These are phyloP conservation scores for Starmera quercuum DNA, from an alignment of 805 yeast species.

Conservation along the genomic window DNA sequence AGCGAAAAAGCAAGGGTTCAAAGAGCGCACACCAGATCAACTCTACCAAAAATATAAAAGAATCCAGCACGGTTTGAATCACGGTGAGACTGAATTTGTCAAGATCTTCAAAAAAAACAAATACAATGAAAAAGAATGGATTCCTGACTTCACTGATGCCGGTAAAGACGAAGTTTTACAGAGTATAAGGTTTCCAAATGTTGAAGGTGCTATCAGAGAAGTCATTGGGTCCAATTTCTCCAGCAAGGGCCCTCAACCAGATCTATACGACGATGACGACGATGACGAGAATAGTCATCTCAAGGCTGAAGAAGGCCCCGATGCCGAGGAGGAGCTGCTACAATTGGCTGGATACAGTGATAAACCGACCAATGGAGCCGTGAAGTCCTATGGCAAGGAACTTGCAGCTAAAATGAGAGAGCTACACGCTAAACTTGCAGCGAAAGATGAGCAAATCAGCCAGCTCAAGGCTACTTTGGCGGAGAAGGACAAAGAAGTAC, in stretches of 20 bases:
- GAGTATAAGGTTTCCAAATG: conserved; percentile 8
- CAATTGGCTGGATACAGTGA: conserved; percentile 11
- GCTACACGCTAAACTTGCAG: not conserved
- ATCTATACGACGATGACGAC: conserved; percentile 2
- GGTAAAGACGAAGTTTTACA: conserved; percentile 7
- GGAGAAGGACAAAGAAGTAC: not conserved
- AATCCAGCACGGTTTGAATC: conserved; percentile 17
- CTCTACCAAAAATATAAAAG: conserved; percentile 21
- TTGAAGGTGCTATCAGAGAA: conserved; percentile 11
- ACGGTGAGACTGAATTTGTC: conserved; percentile 15
- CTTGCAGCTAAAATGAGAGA: not conserved
- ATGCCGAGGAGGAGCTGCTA: conserved; percentile 13
- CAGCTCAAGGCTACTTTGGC: not conserved
- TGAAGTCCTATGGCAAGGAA: not conserved
- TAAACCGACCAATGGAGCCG: not conserved
- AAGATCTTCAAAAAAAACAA: conserved; percentile 12
- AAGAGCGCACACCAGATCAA: conserved; percentile 19
- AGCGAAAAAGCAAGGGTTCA: conserved; percentile 15
- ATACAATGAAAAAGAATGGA: conserved; percentile 17
- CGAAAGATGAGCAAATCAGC: no score
- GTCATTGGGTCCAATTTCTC: conserved; percentile 5
- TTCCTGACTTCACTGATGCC: conserved; percentile 10
- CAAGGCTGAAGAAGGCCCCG: conserved; percentile 1
- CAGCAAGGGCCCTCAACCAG: conserved; percentile 5
- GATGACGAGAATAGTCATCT: not conserved